Base-by-base conservation (phyloP, 352 stramenopile species). In the Globisporangium nodosum region DNA sequence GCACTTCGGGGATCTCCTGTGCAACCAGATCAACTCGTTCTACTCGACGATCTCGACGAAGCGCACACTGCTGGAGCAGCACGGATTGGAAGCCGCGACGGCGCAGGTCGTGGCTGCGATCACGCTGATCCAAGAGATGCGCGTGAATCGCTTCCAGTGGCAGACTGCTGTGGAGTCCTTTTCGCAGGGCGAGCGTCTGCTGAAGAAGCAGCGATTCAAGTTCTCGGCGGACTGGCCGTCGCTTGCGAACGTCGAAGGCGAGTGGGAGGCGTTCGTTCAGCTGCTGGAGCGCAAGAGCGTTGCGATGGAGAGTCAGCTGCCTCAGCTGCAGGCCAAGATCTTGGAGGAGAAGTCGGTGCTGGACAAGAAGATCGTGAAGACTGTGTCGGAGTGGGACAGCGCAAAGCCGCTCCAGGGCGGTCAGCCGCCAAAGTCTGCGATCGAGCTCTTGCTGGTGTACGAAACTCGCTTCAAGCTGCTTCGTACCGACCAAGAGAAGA, bases 171-270 rank as follows among this genome's bases (percentile, higher is more conserved):
- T 98, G 18, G 83, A 97, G 33, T 88, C 84, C 0, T 96, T 99
- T 24, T 76, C 87, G n/a, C 81, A 94, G 52, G 97, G 92, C 15
- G 97, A 99, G 62, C 90, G 88, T 24, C 69, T 99, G 54, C 67
- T 99, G 24, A 98, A 97, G 69, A 90, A 96, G 30, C 97, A 99
- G 69, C 83, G 96, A 18, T 98, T 98, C 73, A 73, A 89, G 52
- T 99, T 99, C 54, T 78, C 83, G 21, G 54, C 81, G 6, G 95
- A 99, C 59, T 99, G 98, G 98, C 87, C 98, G 33, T 98, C 98
- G 52, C 78, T 96, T 2, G 96, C 93, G 33, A 93, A 98, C 61
- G 83, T 99, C 6, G 91, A 97, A 74, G 97, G 96, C 55, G 95
- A 98, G 40, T 98, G 97, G 80, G 91, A 98, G 65, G 93, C 97